Evolutionary conservation across 1,284 basidiomycete genomes (phyloP).

Genomic region (Fistulina hepatica): DNA sequence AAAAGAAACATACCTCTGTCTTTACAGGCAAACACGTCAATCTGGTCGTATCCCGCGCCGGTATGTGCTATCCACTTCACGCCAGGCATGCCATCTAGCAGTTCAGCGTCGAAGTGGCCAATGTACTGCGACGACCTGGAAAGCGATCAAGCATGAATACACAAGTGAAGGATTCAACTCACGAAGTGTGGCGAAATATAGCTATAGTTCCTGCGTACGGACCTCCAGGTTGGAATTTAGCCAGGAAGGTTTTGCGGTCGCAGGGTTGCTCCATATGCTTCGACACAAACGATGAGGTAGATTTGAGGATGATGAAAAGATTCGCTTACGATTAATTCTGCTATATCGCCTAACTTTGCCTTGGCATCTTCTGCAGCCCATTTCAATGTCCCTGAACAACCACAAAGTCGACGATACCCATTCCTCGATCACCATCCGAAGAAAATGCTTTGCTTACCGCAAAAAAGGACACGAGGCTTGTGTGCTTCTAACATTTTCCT

Average conservation of each 20-base stretch:
- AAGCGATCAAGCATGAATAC: no score
- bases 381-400: no score
- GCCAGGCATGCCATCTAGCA: constrained; percentile 57
- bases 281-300: constrained; percentile 1
- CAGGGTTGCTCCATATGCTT: constrained; percentile 51
- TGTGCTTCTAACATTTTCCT: no score
- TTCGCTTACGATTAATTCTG: constrained; percentile 66
- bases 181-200: constrained; percentile 76
- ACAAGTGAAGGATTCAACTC: no score
- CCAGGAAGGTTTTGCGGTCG: constrained; percentile 59
- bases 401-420: no score
- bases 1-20: constrained; percentile 39
- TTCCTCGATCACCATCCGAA: no score
- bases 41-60: constrained; percentile 86
- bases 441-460: no score
- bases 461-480: no score
- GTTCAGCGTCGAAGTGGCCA: constrained; percentile 71
- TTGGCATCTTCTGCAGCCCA: constrained; percentile 75
- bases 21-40: constrained; percentile 69
- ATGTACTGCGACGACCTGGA: constrained; percentile 49
- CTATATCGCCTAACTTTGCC: constrained; percentile 52
- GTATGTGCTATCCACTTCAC: constrained; percentile 87
- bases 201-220: constrained; percentile 70
- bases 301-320: constrained; percentile 3
- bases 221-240: constrained; percentile 48